Percentiles rank a stretch among this genome's conserved stretches.
Conservation (phyloP, 164 flowering plant species). For the Vitis labrusca region DNA sequence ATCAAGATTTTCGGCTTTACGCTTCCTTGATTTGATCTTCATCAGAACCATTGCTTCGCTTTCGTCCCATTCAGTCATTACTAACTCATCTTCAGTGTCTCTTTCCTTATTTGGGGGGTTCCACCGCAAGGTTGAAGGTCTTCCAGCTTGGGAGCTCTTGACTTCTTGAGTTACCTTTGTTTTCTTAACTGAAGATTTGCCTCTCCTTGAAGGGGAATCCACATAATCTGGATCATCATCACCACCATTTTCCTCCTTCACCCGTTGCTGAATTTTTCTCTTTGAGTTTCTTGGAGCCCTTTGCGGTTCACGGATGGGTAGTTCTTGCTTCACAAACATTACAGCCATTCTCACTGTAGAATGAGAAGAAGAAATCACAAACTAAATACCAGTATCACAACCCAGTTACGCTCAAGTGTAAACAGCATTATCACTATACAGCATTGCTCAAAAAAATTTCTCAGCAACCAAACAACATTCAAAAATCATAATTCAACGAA, state of each 20-base stretch:
- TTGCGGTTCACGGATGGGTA: too few species aligned
- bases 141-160: slow-evolving; percentile 1
- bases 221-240: slow-evolving; percentile 9
- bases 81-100: slow-evolving; percentile 2
- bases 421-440: too few species aligned
- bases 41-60: slow-evolving; percentile 5
- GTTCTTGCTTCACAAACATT: neutral
- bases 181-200: slow-evolving; percentile 10
- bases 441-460: too few species aligned
- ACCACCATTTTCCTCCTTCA: neutral
- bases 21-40: slow-evolving; percentile 12
- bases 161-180: slow-evolving; percentile 4
- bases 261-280: neutral
- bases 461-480: too few species aligned
- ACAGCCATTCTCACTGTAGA: slow-evolving; percentile 12
- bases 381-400: too few species aligned
- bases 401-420: too few species aligned
- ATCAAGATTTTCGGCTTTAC: neutral
- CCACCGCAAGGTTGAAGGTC: slow-evolving; percentile 11
- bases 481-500: too few species aligned
- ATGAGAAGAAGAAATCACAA: neutral
- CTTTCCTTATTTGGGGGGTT: slow-evolving; percentile 4
- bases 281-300: neutral
- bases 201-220: neutral
- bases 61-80: slow-evolving; percentile 17